Percentiles rank a stretch among this genome's conserved stretches.
Evolutionary conservation across 208 protist genomes (phyloP).

Genomic region (Acanthamoeba royreba): DNA sequence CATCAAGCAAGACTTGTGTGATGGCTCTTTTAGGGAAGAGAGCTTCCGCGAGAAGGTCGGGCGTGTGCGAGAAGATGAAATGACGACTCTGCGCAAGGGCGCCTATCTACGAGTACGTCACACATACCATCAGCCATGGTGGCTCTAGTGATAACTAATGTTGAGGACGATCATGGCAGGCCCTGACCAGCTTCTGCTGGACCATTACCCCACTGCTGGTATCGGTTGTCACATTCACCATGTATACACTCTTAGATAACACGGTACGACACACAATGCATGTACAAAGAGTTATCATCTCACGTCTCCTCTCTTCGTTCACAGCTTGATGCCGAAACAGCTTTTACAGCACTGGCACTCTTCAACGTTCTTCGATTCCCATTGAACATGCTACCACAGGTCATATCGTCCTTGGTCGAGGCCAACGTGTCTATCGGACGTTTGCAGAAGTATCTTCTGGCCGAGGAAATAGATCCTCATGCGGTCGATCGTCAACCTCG

Average conservation of each 20-base stretch:
- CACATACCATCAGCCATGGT: too few species aligned
- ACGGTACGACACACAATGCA: too few species aligned
- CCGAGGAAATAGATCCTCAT: not conserved
- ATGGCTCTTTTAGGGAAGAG: slow-evolving; percentile 32
- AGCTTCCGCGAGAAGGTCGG: slow-evolving; percentile 52
- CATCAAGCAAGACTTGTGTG: not conserved
- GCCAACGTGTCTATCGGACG: slow-evolving; percentile 82
- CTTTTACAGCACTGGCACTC: slow-evolving; percentile 88
- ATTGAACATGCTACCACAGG: slow-evolving; percentile 83
- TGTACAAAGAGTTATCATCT: not conserved
- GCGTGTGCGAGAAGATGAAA: not conserved
- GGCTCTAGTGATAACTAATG: too few species aligned
- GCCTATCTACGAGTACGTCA: not conserved
- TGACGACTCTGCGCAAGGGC: not conserved
- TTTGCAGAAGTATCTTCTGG: slow-evolving; percentile 69
- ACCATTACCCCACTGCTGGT: slow-evolving; percentile 58
- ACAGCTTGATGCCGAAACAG: slow-evolving; percentile 80
- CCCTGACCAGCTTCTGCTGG: slow-evolving; percentile 37
- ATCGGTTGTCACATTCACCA: slow-evolving; percentile 55
- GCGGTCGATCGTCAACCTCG: not conserved
- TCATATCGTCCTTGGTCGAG: slow-evolving; percentile 78
- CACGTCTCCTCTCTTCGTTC: not conserved
- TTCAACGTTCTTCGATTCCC: slow-evolving; percentile 89
- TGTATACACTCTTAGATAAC: slow-evolving; percentile 38
- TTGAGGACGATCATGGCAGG: not conserved